Conservation (phyloP, 169 alveolate species). For the Blepharisma undulans region DNA sequence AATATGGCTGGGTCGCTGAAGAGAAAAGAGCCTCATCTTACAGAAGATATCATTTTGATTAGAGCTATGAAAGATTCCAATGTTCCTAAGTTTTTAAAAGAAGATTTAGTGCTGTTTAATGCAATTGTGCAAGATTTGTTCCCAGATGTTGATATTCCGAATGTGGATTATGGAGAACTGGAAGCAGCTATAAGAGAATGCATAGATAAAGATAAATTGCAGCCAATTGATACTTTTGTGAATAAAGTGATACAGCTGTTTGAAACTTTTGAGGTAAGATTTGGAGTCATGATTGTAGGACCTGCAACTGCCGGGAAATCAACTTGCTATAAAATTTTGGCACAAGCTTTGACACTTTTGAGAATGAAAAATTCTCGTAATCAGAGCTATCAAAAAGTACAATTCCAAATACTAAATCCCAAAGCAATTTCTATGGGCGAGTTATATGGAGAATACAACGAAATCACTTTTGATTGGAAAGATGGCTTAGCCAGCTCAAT, state of each 20-base stretch:
- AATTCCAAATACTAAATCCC: constrained; percentile 83
- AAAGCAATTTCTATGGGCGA: constrained; percentile 90
- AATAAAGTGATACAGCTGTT: constrained; percentile 82
- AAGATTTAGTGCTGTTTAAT: constrained; percentile 71
- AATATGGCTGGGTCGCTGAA: constrained; percentile 79
- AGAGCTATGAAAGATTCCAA: constrained; percentile 82
- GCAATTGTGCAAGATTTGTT: constrained; percentile 75
- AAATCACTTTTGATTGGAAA: constrained; percentile 87
- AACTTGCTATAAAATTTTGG: constrained; percentile 70
- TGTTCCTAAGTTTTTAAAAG: constrained; percentile 75
- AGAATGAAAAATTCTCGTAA: constrained; percentile 55
- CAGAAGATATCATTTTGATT: constrained; percentile 72
- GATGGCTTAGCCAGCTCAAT: constrained; percentile 88
- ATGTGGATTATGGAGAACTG: constrained; percentile 76
- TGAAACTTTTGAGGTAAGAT: constrained; percentile 89
- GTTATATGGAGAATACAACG: constrained; percentile 86
- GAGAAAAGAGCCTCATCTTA: constrained; percentile 59
- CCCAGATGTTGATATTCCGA: constrained; percentile 74
- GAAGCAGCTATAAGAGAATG: constrained; percentile 59
- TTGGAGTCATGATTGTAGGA: constrained; percentile 91
- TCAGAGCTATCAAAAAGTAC: constrained; percentile 57
- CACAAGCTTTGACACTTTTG: constrained; percentile 70
- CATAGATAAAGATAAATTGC: constrained; percentile 21
- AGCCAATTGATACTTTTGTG: constrained; percentile 71
- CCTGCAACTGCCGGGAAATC: constrained; percentile 87